These are phyloP conservation scores for Fusarium papillatum DNA, from an alignment of 2,329 filamentous ascomycete genomes.

Conservation along the genomic window DNA sequence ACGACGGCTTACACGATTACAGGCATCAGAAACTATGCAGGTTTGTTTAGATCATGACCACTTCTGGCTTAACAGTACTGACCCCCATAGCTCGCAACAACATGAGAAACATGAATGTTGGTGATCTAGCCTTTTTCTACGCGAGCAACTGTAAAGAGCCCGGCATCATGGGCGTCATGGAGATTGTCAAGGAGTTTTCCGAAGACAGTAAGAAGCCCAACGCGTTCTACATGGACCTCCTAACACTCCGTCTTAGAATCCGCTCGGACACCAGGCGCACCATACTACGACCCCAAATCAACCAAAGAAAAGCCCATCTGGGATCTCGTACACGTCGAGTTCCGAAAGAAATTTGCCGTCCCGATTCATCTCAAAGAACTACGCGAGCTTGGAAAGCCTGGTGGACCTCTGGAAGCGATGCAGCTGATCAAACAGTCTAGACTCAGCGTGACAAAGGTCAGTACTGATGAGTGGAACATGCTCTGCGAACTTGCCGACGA, in stretches of 20 bases:
- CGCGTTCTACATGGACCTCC: accelerated
- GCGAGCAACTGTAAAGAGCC: slow-evolving; percentile 94
- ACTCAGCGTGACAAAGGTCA: slow-evolving; percentile 83
- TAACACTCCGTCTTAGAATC: slow-evolving; percentile 40
- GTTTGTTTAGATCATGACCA: slow-evolving; percentile 34
- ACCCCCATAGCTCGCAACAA: slow-evolving; percentile 79
- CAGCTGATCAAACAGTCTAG: slow-evolving; percentile 87
- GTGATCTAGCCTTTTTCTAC: slow-evolving; percentile 96
- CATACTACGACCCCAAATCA: slow-evolving; percentile 88
- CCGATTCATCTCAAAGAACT: slow-evolving; percentile 80
- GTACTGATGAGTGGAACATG: slow-evolving; percentile 73
- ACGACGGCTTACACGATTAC: slow-evolving; percentile 11
- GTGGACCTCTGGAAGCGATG: slow-evolving; percentile 77
- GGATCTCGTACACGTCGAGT: slow-evolving; percentile 91
- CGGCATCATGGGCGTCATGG: slow-evolving; percentile 89
- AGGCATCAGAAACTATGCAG: slow-evolving; percentile 63
- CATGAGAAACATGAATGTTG: slow-evolving; percentile 90
- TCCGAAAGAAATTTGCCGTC: slow-evolving; percentile 83
- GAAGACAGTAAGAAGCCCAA: slow-evolving; percentile 73
- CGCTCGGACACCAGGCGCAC: slow-evolving; percentile 53
- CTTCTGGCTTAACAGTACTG: not conserved
- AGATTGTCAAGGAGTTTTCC: slow-evolving; percentile 87
- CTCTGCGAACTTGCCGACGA: slow-evolving; percentile 66
- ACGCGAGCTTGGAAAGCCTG: slow-evolving; percentile 70
- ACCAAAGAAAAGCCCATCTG: slow-evolving; percentile 71